Evolutionary conservation across 1,284 basidiomycete species (phyloP).

Genomic region (Caloboletus inedulis): DNA sequence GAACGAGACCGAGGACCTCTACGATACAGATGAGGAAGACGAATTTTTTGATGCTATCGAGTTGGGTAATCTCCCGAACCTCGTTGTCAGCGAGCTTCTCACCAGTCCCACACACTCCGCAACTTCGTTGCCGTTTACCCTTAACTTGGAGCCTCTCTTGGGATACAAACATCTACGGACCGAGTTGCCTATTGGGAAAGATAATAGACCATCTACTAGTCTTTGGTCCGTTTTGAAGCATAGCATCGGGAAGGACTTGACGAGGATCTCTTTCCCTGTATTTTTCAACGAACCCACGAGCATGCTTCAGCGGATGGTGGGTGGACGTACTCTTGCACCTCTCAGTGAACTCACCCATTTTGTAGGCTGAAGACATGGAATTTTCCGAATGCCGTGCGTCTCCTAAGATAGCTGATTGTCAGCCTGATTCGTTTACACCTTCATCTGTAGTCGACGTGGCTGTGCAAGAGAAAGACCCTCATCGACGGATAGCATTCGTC

Average conservation of each 20-base stretch:
- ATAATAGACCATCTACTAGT: conserved; percentile 87
- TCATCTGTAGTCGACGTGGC: conserved; percentile 76
- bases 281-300: conserved; percentile 96
- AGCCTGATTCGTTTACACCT: background rate
- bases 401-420: background rate
- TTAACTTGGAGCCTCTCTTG: conserved; percentile 54
- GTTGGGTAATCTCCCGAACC: conserved; percentile 70
- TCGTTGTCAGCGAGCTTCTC: conserved; percentile 66
- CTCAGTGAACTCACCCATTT: conserved; percentile 2
- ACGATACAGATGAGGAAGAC: conserved; percentile 86
- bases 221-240: conserved; percentile 96
- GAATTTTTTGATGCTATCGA: conserved; percentile 99
- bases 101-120: conserved; percentile 34
- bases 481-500: conserved; percentile 87
- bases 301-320: conserved; percentile 85
- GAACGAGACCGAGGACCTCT: conserved; percentile 42
- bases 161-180: conserved; percentile 73
- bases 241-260: conserved; percentile 95
- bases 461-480: conserved; percentile 71
- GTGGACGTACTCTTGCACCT: conserved; percentile 15
- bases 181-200: conserved; percentile 65
- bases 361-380: conserved; percentile 89
- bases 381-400: conserved; percentile 86
- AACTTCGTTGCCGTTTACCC: conserved; percentile 22
- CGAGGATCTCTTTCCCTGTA: conserved; percentile 94